A percentile compares a stretch with the other conserved stretches of the same genome.
phyloP scores from a whole-genome alignment of 2,329 filamentous ascomycete species.

The Penicillium concentricum region DNA sequence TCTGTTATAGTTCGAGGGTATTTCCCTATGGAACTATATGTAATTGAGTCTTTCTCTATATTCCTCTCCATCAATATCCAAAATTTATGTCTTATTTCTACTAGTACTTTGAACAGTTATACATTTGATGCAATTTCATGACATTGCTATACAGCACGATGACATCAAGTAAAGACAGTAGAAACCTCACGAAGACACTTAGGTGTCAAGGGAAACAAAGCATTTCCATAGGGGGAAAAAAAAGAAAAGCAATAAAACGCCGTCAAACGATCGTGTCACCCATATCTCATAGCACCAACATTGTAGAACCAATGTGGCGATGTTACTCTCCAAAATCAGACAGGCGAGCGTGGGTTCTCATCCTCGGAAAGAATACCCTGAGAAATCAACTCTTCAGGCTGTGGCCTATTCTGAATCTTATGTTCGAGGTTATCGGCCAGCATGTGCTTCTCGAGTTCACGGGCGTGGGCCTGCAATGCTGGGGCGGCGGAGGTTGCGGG shows the following conservation, averaged over 20 bases:
- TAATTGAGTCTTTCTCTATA: background rate
- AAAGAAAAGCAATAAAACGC: background rate
- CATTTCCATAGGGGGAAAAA: background rate
- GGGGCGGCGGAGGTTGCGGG: conserved; percentile 76
- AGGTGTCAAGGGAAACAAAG: no score
- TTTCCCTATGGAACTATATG: background rate
- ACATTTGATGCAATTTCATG: no score
- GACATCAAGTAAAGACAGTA: no score
- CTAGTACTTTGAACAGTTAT: no score
- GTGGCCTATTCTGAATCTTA: conserved; percentile 75
- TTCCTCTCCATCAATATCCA: no score
- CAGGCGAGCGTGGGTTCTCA: conserved; percentile 41
- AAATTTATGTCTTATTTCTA: no score
- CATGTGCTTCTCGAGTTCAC: conserved; percentile 86
- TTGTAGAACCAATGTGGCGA: background rate
- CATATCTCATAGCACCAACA: conserved; percentile 2
- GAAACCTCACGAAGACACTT: no score
- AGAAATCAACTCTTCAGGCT: conserved; percentile 72
- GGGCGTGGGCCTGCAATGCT: conserved; percentile 74
- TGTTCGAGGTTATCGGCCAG: conserved; percentile 81
- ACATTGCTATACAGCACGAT: no score
- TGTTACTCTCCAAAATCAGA: conserved; percentile 1
- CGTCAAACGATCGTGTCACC: conserved; percentile 1
- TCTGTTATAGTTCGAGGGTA: background rate
- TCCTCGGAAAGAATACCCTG: conserved; percentile 75